These are phyloP conservation scores for Ophiocordyceps australis DNA, from an alignment of 2,329 filamentous ascomycete species.

Conservation along the genomic window DNA sequence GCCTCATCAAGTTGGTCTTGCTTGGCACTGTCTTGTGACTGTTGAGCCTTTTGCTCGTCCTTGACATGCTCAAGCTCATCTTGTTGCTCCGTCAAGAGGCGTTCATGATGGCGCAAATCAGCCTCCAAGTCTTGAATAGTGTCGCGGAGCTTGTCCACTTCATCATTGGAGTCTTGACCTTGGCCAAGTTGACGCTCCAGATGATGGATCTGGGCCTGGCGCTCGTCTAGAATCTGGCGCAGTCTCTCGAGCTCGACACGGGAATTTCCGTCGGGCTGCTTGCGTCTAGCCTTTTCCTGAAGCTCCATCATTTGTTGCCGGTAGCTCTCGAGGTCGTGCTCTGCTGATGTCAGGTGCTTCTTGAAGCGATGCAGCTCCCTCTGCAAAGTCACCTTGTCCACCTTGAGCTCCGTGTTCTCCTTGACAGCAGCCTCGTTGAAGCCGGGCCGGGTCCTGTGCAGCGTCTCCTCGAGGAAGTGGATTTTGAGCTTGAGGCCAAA, in stretches of 20 bases:
- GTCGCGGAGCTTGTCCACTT: conserved; percentile 50
- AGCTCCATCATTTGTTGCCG: conserved; percentile 66
- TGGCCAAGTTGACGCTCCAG: conserved; percentile 40
- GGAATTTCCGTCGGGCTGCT: conserved; percentile 53
- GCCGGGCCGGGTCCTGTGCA: conserved; percentile 73
- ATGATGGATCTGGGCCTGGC: conserved; percentile 40
- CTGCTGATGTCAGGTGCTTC: conserved; percentile 66
- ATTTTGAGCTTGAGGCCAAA: conserved; percentile 95
- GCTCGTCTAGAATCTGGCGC: conserved; percentile 34
- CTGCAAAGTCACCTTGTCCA: conserved; percentile 78
- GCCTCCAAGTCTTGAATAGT: conserved; percentile 61
- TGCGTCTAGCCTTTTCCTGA: conserved; percentile 63
- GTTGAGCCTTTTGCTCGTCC: conserved; percentile 28
- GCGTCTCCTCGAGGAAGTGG: conserved; percentile 82
- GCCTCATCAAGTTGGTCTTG: conserved; percentile 35
- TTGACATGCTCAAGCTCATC: conserved; percentile 56
- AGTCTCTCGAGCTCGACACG: conserved; percentile 41
- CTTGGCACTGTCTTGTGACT: conserved; percentile 40
- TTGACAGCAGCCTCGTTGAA: conserved; percentile 78
- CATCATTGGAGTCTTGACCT: conserved; percentile 35
- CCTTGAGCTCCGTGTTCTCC: conserved; percentile 93
- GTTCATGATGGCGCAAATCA: conserved; percentile 59
- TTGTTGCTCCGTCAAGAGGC: conserved; percentile 53
- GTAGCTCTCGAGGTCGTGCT: conserved; percentile 74
- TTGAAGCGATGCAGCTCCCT: conserved; percentile 72